phyloP scores from a whole-genome alignment of 805 yeast genomes.

The Soucietia sequanensis region DNA sequence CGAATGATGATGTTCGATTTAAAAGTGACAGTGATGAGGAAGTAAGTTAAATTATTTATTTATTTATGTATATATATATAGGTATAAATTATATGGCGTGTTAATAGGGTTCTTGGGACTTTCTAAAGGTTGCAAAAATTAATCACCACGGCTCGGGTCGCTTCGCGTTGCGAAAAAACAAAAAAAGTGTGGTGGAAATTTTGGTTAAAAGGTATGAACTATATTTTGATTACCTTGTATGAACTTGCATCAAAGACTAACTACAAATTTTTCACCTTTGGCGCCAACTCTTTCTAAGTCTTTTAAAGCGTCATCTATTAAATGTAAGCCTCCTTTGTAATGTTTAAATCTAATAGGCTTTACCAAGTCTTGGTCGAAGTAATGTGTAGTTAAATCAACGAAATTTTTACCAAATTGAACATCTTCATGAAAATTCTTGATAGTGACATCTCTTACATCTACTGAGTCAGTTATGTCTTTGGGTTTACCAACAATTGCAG shows the following conservation, averaged over 20 bases:
- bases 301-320: slow-evolving; percentile 31
- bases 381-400: slow-evolving; percentile 30
- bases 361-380: slow-evolving; percentile 23
- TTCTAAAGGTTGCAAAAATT: too few species aligned
- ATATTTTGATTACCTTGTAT: neutral
- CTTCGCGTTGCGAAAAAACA: neutral
- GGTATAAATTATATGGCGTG: too few species aligned
- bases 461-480: slow-evolving; percentile 19
- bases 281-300: slow-evolving; percentile 43
- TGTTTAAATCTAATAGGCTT: slow-evolving; percentile 33
- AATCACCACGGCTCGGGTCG: neutral
- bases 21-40: slow-evolving; percentile 20
- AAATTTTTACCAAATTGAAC: slow-evolving; percentile 33
- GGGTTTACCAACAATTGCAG: slow-evolving; percentile 41
- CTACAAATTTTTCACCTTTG: slow-evolving; percentile 42
- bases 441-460: slow-evolving; percentile 28
- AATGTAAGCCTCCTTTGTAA: slow-evolving; percentile 33
- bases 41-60: neutral
- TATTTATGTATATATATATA: too few species aligned
- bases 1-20: slow-evolving; percentile 8
- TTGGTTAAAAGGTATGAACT: too few species aligned
- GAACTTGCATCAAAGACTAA: slow-evolving; percentile 10
- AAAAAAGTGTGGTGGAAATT: neutral
- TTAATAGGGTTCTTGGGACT: neutral
- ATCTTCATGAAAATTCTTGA: slow-evolving; percentile 46